Evolutionary conservation across 2,329 filamentous ascomycete genomes (phyloP), one percentile per base, ranked within the genome.

Genomic region (Nemania sp.): DNA sequence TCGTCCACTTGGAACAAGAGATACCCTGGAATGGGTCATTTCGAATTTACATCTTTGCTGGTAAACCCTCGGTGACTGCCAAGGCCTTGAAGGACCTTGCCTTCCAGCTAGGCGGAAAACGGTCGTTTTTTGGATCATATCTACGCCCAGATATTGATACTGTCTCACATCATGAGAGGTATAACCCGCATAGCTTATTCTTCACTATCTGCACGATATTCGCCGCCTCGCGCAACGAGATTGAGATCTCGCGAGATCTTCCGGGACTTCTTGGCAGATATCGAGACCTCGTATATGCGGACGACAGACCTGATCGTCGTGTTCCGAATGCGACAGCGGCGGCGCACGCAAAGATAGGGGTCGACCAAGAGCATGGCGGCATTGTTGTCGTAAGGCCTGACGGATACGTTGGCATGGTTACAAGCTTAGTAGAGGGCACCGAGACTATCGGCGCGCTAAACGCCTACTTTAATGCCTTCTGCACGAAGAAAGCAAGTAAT

Each of bases 1-100:
- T 90, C 5, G 91, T 96, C 1, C 89, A 95, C 64, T 80, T 96
- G 8, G 92, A 96, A 73, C 91, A 96, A 72, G 89, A 95, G 67
- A 81, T 96, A 26, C 91, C 91, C 0, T 78, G 92, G 54, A 96
- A 96, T 71, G 91, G 91, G 37, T 86, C 91, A 2, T 96, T 92
- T 79, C 83, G 91, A 51, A 79, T 96, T 56, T 95, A 91, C 69
- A 72, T 96, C 59, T 96, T 95, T 69, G 91, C 83, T n/a, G 92
- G 92, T 52, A 77, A 79, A 36, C 84, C 84, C 7, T 67, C 75
- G 12, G 76, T 77, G 41, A 86, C 84, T 11, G 76, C 77, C 36
- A 72, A 73, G 42, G 89, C 91, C 0, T 76, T 96, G 19, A 68
- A 75, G 15, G 90, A 95, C 67, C 82, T 97, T 42, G 84, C 86